Evolutionary conservation across 2,329 filamentous ascomycete species (phyloP).

Genomic region (Aspergillus viridinutans): DNA sequence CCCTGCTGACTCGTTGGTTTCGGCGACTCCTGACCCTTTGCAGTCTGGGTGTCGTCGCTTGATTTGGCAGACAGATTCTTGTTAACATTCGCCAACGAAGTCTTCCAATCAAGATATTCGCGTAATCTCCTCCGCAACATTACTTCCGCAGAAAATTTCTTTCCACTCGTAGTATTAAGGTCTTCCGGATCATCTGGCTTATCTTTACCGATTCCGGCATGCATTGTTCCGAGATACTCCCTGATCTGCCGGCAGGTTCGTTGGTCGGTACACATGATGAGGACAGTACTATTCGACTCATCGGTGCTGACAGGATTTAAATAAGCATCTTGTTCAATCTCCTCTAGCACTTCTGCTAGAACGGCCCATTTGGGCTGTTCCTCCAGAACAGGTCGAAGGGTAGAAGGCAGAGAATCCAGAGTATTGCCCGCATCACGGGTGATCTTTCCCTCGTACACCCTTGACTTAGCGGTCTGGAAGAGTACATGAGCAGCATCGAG

Average conservation of each 20-base stretch:
- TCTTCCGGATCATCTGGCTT: constrained; percentile 43
- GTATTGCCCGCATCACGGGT: constrained; percentile 51
- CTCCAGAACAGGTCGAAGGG: constrained; percentile 76
- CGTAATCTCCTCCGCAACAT: constrained; percentile 88
- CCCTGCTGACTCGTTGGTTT: constrained; percentile 40
- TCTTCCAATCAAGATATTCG: constrained; percentile 86
- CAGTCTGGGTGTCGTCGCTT: constrained; percentile 17
- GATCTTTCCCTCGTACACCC: constrained; percentile 76
- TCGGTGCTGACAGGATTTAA: constrained; percentile 72
- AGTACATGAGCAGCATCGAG: constrained; percentile 92
- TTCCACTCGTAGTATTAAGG: constrained; percentile 50
- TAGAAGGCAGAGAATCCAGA: constrained; percentile 52
- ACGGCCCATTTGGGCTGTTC: constrained; percentile 92
- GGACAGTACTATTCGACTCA: constrained; percentile 83
- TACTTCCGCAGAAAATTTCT: constrained; percentile 69
- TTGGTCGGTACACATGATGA: constrained; percentile 93
- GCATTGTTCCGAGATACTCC: constrained; percentile 89
- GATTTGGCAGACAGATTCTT: constrained; percentile 35
- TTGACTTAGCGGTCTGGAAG: constrained; percentile 80
- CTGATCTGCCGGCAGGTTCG: constrained; percentile 81
- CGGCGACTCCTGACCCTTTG: constrained; percentile 19
- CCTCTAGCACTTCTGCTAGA: constrained; percentile 82
- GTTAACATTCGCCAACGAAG: constrained; percentile 80
- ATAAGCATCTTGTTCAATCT: constrained; percentile 88
- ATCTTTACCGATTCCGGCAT: constrained; percentile 53